Percentiles rank a stretch among this genome's conserved stretches.
phyloP scores from a whole-genome alignment of 75 land plant genomes.

The Chamaecyparis obtusa region DNA sequence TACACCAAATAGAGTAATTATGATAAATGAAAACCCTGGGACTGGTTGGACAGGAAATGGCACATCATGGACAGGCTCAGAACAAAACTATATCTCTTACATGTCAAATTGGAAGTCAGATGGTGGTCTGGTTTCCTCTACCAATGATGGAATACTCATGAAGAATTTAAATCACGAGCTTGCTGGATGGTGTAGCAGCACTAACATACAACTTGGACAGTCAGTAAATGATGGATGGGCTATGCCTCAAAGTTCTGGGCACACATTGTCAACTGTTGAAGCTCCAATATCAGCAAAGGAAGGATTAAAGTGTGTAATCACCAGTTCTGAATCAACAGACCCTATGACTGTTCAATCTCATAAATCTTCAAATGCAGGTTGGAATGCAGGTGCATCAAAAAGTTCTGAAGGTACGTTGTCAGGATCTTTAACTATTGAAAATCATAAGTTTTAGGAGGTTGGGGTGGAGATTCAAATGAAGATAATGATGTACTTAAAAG shows the following conservation, averaged over 20 bases:
- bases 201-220: neutral
- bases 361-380: conserved; percentile 8
- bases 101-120: neutral
- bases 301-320: neutral
- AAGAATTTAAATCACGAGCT: neutral
- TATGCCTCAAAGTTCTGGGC: conserved; percentile 3
- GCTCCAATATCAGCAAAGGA: neutral
- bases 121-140: neutral
- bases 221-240: conserved; percentile 8
- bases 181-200: conserved; percentile 4
- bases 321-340: neutral
- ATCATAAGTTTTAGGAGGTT: neutral
- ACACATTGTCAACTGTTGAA: neutral
- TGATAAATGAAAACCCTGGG: neutral
- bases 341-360: neutral
- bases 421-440: neutral
- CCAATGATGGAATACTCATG: neutral
- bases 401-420: neutral
- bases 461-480: conserved; percentile 3
- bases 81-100: neutral
- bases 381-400: neutral
- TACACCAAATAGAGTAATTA: neutral
- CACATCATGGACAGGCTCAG: conserved; percentile 2
- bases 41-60: neutral
- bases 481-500: neutral